Conservation (phyloP, 2,329 filamentous ascomycete genomes). For the Meredithiella fracta region DNA sequence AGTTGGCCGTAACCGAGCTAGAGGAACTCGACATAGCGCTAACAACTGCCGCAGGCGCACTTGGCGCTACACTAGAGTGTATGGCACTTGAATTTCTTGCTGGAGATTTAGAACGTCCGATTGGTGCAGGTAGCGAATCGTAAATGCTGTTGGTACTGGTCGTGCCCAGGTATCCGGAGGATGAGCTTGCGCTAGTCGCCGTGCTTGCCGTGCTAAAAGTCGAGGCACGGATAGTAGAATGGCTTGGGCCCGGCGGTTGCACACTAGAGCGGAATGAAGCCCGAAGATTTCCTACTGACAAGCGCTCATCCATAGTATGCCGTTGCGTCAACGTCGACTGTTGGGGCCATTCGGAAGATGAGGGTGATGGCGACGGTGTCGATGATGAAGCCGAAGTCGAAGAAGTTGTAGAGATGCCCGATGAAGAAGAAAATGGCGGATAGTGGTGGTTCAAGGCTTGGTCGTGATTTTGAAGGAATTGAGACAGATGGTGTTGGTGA, state of each 20-base stretch:
- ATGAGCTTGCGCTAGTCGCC: neutral
- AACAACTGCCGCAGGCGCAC: neutral
- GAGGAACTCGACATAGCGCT: neutral
- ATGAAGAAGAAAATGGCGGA: slow-evolving; percentile 1
- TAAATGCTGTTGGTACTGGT: neutral
- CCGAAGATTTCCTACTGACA: slow-evolving; percentile 11
- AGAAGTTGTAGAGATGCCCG: slow-evolving; percentile 6
- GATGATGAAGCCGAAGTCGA: slow-evolving; percentile 6
- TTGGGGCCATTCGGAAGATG: slow-evolving; percentile 11
- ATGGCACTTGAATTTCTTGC: neutral
- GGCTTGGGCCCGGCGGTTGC: slow-evolving; percentile 1
- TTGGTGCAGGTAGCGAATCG: neutral
- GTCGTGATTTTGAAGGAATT: slow-evolving; percentile 1
- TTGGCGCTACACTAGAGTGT: neutral
- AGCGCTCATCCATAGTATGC: slow-evolving; percentile 14
- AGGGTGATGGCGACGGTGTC: slow-evolving; percentile 6
- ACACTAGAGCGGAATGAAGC: slow-evolving; percentile 9
- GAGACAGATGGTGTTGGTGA: slow-evolving; percentile 2
- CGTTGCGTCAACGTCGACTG: slow-evolving; percentile 1
- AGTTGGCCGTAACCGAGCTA: neutral
- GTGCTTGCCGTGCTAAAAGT: slow-evolving; percentile 1
- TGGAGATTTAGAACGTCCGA: slow-evolving; percentile 1
- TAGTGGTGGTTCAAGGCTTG: slow-evolving; percentile 1
- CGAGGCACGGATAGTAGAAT: neutral
- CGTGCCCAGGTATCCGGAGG: slow-evolving; percentile 1